Evolutionary conservation across 306 rosid species (phyloP).

Genomic region (Benincasa hispida): DNA sequence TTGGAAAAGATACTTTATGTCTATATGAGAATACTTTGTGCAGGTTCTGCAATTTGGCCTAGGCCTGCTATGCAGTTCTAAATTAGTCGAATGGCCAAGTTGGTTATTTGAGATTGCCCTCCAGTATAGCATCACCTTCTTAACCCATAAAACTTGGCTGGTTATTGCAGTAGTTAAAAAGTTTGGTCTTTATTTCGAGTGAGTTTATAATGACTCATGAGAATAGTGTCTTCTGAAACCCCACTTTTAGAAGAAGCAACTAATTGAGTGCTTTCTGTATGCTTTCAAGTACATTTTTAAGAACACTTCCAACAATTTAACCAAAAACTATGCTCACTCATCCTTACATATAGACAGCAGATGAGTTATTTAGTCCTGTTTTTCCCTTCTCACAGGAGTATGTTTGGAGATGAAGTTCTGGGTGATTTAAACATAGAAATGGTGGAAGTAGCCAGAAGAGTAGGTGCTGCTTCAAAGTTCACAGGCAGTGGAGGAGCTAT

Average conservation of each 20-base stretch:
- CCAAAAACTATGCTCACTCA: background rate
- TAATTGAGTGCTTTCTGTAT: background rate
- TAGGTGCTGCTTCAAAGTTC: slow-evolving; percentile 91
- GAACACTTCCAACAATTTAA: background rate
- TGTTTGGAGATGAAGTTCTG: slow-evolving; percentile 80
- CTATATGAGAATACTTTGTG: background rate
- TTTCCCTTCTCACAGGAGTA: slow-evolving; percentile 29
- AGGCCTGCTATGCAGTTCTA: background rate
- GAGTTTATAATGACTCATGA: background rate
- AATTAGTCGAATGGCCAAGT: background rate
- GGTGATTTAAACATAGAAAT: slow-evolving; percentile 74
- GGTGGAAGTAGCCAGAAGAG: slow-evolving; percentile 76
- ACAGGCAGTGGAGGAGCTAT: slow-evolving; percentile 98
- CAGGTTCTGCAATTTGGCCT: background rate
- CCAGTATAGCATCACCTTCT: background rate
- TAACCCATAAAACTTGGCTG: background rate
- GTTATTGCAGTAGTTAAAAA: background rate
- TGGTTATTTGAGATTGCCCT: background rate
- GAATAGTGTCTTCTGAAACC: background rate
- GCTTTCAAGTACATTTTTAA: background rate
- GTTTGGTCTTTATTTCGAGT: background rate
- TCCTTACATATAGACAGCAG: background rate
- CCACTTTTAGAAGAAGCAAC: background rate
- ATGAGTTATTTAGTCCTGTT: background rate
- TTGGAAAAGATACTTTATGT: background rate